Conservation (phyloP, 768 basidiomycete species). For the Hericium erinaceus region DNA sequence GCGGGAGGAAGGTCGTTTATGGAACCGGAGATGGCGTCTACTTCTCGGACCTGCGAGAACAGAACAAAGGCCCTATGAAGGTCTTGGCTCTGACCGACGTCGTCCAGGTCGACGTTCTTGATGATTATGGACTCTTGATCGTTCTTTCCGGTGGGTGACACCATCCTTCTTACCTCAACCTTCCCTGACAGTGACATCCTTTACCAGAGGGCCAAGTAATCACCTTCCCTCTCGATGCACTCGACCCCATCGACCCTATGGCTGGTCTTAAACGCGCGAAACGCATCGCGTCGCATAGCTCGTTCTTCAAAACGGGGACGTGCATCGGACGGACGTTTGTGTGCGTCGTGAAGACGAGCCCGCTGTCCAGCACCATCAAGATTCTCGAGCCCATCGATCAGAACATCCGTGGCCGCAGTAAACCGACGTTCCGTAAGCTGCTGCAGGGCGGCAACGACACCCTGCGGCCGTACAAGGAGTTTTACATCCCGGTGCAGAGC, state of each 20-base stretch:
- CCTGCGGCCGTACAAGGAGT: slow-evolving; percentile 88
- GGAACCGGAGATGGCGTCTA: slow-evolving; percentile 99
- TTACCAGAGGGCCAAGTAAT: slow-evolving; percentile 83
- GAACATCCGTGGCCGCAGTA: slow-evolving; percentile 63
- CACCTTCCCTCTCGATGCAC: slow-evolving; percentile 89
- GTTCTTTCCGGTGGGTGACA: slow-evolving; percentile 82
- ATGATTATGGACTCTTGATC: slow-evolving; percentile 90
- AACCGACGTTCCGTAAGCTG: slow-evolving; percentile 91
- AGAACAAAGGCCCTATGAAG: slow-evolving; percentile 75
- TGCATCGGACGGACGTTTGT: slow-evolving; percentile 89
- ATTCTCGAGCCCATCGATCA: slow-evolving; percentile 94
- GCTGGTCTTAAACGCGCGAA: slow-evolving; percentile 90
- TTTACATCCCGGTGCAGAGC: slow-evolving; percentile 97
- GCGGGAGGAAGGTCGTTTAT: slow-evolving; percentile 80
- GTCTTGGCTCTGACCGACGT: slow-evolving; percentile 87
- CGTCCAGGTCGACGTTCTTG: slow-evolving; percentile 90
- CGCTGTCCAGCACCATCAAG: slow-evolving; percentile 95
- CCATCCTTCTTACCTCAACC: neutral
- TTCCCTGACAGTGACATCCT: neutral
- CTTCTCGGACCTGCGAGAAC: slow-evolving; percentile 76
- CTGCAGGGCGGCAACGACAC: slow-evolving; percentile 94
- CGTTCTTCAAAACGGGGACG: slow-evolving; percentile 95
- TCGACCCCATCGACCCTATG: slow-evolving; percentile 84
- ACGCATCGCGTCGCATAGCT: slow-evolving; percentile 90
- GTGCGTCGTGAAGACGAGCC: slow-evolving; percentile 94